Evolutionary conservation across 2,329 filamentous ascomycete genomes (phyloP).

Genomic region (Lizonia empirigonia): DNA sequence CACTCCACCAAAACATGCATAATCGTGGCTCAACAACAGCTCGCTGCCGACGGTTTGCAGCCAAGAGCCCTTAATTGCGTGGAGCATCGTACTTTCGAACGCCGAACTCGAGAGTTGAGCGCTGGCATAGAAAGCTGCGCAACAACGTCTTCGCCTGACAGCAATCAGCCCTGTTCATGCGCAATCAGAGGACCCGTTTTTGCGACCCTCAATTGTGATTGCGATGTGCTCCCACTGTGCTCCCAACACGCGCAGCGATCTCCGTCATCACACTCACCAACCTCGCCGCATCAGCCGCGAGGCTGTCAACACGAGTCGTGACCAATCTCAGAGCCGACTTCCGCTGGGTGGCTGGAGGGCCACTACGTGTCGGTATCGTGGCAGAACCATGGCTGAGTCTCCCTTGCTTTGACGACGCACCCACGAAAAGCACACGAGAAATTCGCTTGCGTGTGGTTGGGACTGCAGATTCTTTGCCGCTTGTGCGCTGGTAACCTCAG

Average conservation of each 20-base stretch:
- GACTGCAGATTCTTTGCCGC: constrained; percentile 4
- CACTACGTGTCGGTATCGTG: constrained; percentile 7
- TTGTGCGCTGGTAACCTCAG: constrained; percentile 14
- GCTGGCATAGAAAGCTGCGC: neutral
- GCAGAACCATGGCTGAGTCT: neutral
- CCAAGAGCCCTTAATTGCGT: neutral
- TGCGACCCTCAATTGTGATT: constrained; percentile 19
- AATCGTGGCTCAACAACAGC: constrained; percentile 25
- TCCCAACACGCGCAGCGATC: constrained; percentile 19
- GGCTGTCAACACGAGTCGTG: constrained; percentile 11
- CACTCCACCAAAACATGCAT: constrained; percentile 25
- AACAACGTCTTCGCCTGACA: constrained; percentile 5
- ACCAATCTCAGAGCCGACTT: constrained; percentile 7
- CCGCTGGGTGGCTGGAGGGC: constrained; percentile 16
- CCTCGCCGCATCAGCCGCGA: constrained; percentile 10
- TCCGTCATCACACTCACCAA: constrained; percentile 15
- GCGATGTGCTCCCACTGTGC: constrained; percentile 19
- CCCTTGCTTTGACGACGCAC: constrained; percentile 4
- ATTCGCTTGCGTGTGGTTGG: constrained; percentile 8
- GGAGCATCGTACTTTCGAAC: constrained; percentile 1
- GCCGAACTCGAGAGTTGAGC: neutral
- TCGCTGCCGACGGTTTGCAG: constrained; percentile 20
- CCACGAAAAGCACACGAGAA: constrained; percentile 25
- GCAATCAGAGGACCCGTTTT: constrained; percentile 16
- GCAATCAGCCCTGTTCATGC: constrained; percentile 11